Conservation (phyloP, 2,329 filamentous ascomycete genomes). For the Elsinoe australis region DNA sequence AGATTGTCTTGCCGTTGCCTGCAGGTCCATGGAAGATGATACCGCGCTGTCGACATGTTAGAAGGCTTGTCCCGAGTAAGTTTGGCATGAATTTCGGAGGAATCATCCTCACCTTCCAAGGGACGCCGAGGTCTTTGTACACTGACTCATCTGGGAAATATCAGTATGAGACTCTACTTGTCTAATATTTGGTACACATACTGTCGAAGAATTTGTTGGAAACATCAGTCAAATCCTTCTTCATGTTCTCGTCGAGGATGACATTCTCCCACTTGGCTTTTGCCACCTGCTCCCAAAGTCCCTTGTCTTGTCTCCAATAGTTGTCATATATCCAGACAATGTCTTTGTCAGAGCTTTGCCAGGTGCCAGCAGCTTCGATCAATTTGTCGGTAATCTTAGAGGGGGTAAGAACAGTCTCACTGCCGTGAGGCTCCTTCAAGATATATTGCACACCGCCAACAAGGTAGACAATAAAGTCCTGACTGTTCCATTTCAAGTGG, state of each 20-base stretch:
- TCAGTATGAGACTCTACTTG: neutral
- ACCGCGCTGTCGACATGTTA: constrained; percentile 34
- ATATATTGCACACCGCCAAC: constrained; percentile 35
- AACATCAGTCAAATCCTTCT: constrained; percentile 36
- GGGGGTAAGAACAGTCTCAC: constrained; percentile 31
- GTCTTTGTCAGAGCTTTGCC: constrained; percentile 29
- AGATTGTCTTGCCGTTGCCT: constrained; percentile 40
- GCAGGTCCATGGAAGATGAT: constrained; percentile 38
- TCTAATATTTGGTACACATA: constrained; percentile 16
- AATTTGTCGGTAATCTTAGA: constrained; percentile 33
- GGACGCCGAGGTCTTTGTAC: constrained; percentile 39
- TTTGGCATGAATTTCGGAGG: neutral
- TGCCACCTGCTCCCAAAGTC: constrained; percentile 35
- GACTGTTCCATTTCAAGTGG: constrained; percentile 32
- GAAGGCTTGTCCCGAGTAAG: too few relatives aligned
- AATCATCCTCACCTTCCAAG: constrained; percentile 35
- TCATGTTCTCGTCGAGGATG: constrained; percentile 40
- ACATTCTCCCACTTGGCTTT: constrained; percentile 41
- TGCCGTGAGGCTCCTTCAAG: constrained; percentile 31
- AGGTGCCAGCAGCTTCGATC: constrained; percentile 34
- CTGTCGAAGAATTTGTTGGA: constrained; percentile 37
- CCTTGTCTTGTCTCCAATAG: constrained; percentile 35
- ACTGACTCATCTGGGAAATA: constrained; percentile 27
- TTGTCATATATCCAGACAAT: constrained; percentile 41
- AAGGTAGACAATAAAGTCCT: constrained; percentile 36